These are phyloP conservation scores for Solanum bukasovii DNA, from an alignment of 257 asterid species.

Conservation along the genomic window DNA sequence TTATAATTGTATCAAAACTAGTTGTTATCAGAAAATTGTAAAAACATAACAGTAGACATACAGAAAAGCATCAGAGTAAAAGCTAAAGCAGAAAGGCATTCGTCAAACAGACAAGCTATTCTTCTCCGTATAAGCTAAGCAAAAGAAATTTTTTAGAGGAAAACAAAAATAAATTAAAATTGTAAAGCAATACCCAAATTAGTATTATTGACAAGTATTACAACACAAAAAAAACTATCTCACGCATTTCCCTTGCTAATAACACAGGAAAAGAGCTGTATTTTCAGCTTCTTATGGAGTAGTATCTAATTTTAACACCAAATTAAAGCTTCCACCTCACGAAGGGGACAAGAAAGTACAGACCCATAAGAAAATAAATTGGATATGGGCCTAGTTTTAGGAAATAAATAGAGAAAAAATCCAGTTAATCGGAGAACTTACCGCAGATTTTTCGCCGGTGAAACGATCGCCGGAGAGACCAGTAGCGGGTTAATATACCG, in stretches of 20 bases:
- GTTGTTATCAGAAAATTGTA: background rate
- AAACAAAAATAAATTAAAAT: no score
- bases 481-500: background rate
- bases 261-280: background rate
- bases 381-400: background rate
- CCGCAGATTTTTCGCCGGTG: background rate
- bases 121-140: background rate
- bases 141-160: background rate
- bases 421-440: background rate
- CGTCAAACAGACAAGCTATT: background rate
- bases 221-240: background rate
- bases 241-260: background rate
- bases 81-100: background rate
- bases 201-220: background rate
- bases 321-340: background rate
- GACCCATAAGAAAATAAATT: background rate
- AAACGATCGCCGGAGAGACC: background rate
- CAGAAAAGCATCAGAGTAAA: background rate
- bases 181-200: background rate
- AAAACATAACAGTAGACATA: background rate
- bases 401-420: background rate
- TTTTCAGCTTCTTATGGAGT: background rate
- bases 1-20: background rate
- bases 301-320: background rate
- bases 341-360: background rate